Base-by-base conservation (phyloP, 1,284 basidiomycete genomes). In the Cutaneotrichosporon cyanovorans region DNA sequence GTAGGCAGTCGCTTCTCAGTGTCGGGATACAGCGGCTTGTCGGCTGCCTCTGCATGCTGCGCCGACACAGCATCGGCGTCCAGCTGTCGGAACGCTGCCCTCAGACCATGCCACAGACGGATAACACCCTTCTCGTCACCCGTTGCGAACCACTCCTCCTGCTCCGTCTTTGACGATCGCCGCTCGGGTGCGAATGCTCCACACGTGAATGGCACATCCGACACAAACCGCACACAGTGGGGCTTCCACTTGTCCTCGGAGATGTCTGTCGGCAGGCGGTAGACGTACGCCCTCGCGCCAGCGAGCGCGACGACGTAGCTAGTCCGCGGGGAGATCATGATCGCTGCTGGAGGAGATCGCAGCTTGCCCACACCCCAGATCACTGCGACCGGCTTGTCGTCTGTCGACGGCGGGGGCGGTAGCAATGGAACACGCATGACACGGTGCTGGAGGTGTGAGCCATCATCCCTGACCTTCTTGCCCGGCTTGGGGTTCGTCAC, bases 91-190 rank as follows among this genome's bases (percentile, higher is more conserved):
- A 70, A 72, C 4, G 69, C 69, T 40, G 83, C 78, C 52, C 82
- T 79, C 6, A 95, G 76, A 65, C 88, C 93, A 68, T 95, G 91
- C 91, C 92, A 97, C 11, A 96, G 68, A 31, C 87, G 79, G 40
- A 98, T 85, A 57, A 82, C 78, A 57, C 93, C 93, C 51, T 80
- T 81, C 22, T 76, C 76, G 63, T 97, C 92, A 30, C 93, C 93
- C 0, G 93, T 96, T 4, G 90, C 92, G 62, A 98, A 95, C 69
- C 87, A 91, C 48, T 90, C 84, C 57, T 95, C 89, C 33, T 63
- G 61, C 40, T 51, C 37, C 10, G 45, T 54, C 40, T 45, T 20
- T 28, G 48, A 37, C 19, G 34, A 25, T 45, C 53, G 4, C 8
- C 63, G 39, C 16, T 77, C 76, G 1, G 93, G 93, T 64, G 95